Evolutionary conservation across 202 grass and related monocot species (phyloP), one percentile per base, ranked within the genome.

Genomic region (Digitaria exilis): DNA sequence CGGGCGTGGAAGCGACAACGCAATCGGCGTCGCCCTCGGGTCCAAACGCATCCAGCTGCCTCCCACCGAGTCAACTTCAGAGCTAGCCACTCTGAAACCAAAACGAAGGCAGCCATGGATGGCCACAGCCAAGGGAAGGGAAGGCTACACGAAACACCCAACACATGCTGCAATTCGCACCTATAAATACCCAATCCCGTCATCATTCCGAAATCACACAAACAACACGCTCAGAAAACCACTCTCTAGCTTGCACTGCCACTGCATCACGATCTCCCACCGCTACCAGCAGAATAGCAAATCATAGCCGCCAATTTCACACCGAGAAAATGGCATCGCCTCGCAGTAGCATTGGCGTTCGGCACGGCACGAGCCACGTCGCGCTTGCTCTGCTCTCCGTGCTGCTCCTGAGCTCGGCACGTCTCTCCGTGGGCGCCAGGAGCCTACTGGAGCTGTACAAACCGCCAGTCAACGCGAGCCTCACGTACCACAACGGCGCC

Each of bases 401-500:
- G 15, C 12, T 88, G 12, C 37, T 94, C 39, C 21, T 90, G 65
- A 75, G 48, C 59, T 74, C 89, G 17, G 80, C 75, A 3, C 69
- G 75, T 17, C 72, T 48, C 61, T 82, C 67, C 34, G 11, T 35
- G 55, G 84, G 79, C 32, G 32, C 77, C 16, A 93, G 84, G 78
- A 88, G 26, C 59, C 87, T 91, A 24, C 58, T 87, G 52, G 79
- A 79, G 65, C 72, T 92, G 85, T 89, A 87, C 82, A 77, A 82
- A 26, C 82, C 84, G 11, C 72, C 69, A 58, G 62, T 86, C 50
- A 83, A 73, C 49, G 82, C 88, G 48, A 73, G 87, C 2, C 84
- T 93, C 19, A 76, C 65, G 19, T 94, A 92, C 82, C 94, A 97
- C 87, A 84, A 91, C 71, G 91, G 91, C 79, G 73, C 80, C 59